Evolutionary conservation across 805 yeast genomes (phyloP).

Genomic region (Wickerhamiella galacta): DNA sequence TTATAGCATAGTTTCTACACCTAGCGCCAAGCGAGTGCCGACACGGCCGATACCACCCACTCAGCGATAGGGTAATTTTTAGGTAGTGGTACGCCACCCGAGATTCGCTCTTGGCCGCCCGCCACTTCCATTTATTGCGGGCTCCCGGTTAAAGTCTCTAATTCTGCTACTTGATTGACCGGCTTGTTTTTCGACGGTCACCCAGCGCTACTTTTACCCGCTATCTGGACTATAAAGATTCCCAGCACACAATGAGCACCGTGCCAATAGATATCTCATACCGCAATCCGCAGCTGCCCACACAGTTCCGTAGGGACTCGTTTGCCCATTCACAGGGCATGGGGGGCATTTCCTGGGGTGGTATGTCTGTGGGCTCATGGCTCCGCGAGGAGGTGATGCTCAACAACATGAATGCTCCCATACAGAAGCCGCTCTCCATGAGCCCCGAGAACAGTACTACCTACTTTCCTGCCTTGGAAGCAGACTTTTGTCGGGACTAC

Average conservation of each 20-base stretch:
- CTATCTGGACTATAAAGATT: no score
- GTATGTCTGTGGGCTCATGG: constrained; percentile 90
- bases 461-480: constrained; percentile 83
- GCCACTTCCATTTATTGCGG: no score
- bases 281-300: constrained; percentile 20
- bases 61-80: no score
- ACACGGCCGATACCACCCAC: no score
- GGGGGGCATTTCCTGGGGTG: constrained; percentile 98
- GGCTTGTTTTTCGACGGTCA: no score
- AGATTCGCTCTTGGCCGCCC: no score
- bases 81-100: no score
- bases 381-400: constrained; percentile 57
- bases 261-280: constrained; percentile 28
- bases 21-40: no score
- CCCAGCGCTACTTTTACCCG: no score
- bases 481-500: constrained; percentile 92
- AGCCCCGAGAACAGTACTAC: constrained; percentile 51
- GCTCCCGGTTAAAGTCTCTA: no score
- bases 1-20: no score
- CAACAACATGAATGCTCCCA: constrained; percentile 13
- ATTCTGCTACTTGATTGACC: no score
- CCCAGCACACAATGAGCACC: constrained; percentile 17
- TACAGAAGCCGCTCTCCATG: constrained; percentile 30
- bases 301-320: constrained; percentile 60
- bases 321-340: constrained; percentile 94